Evolutionary conservation across 176 grass and related monocot species (phyloP), one percentile per base, ranked within the genome.

Genomic region (Rhynchospora tenuis): DNA sequence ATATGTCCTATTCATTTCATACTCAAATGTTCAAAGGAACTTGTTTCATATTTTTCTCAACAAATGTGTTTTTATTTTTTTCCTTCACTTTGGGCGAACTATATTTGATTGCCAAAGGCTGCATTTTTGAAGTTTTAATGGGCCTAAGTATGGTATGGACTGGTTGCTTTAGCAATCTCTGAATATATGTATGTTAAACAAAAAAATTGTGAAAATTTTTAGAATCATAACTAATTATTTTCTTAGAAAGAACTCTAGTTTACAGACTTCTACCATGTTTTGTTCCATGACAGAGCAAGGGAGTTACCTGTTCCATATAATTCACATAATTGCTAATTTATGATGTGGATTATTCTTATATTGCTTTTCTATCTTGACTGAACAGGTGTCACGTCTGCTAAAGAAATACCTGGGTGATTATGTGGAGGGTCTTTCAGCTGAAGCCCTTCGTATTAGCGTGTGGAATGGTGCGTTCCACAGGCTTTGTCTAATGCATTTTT

Each of bases 321-420:
- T 60, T 22, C 59, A 59, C 20, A 11, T 3, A 27, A 44, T 13
- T 56, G 4, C 45, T 79, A 58, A 33, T 79, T 38, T 58, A 79
- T 79, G 23, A 13, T 24, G 28, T 20, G n/a, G 6, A 42, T 12
- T 79, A 38, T 79, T 29, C 9, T 68, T 20, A 69, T 44, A 19
- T 69, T 19, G 59, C 73, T 17, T 80, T 59, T 13, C 22, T 65
- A n/a, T n/a, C 31, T 66, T 42, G 3, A 52, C 45, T 44, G 28
- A 48, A 84, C 67, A 98, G 95, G 95, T 98, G 33, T 70, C 94
- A 72, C 92, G 91, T 89, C 65, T 98, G 75, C 95, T 98, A 43
- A 91, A 91, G 59, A 98, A 91, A 88, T 98, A 94, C 89, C 84
- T 98, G 88, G 92, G 95, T 63, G 95, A 98, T 90, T 98, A 98